Conservation (phyloP, 1,139 yeast genomes). For the Blastobotrys buckinghamii region DNA sequence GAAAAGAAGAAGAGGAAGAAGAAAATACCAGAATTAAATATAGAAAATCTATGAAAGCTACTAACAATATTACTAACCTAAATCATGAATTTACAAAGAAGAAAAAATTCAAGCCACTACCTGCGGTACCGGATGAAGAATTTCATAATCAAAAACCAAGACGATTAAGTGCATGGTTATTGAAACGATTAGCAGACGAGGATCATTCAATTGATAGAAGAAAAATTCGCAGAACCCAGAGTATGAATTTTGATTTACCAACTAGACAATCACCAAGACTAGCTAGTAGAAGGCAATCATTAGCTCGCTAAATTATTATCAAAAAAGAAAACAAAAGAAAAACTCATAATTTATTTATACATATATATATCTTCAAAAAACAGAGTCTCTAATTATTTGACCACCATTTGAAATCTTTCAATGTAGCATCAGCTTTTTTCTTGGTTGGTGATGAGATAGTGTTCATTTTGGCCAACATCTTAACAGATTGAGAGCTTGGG, state of each 20-base stretch:
- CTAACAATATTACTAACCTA: not conserved
- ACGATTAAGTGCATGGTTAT: slow-evolving; percentile 19
- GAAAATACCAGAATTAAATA: not conserved
- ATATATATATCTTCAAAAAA: too few species aligned
- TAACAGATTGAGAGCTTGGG: too few species aligned
- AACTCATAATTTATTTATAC: not conserved
- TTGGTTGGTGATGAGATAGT: too few species aligned
- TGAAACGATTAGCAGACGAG: slow-evolving; percentile 11
- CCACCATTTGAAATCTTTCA: too few species aligned
- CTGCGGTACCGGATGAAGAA: slow-evolving; percentile 11
- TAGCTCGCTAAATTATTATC: not conserved
- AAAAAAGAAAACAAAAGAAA: not conserved
- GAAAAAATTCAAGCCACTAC: slow-evolving; percentile 1
- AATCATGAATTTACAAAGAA: not conserved
- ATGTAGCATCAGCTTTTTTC: too few species aligned
- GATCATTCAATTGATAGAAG: not conserved
- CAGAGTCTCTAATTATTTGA: too few species aligned
- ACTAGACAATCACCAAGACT: slow-evolving; percentile 1
- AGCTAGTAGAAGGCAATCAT: not conserved
- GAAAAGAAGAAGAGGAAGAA: not conserved
- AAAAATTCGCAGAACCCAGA: not conserved
- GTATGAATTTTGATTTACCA: not conserved
- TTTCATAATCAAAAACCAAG: slow-evolving; percentile 12
- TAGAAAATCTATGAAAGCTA: not conserved
- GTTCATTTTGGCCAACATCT: too few species aligned